Evolutionary conservation across 208 protist species (phyloP), one percentile per base, ranked within the genome.

Genomic region (Leishmania amazonensis): DNA sequence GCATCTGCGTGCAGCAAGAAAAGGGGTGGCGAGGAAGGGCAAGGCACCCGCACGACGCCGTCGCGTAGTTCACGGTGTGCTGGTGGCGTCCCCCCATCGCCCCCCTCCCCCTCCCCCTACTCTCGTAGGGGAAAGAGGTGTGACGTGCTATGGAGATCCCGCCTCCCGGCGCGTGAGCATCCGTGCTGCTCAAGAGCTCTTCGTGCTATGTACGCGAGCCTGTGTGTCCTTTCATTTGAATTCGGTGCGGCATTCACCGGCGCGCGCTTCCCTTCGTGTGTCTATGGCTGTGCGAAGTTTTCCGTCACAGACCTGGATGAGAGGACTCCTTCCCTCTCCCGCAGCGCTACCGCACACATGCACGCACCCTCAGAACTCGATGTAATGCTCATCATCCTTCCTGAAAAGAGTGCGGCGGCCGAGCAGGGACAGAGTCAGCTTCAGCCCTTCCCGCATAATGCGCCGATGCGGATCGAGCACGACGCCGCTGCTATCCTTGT

Each of bases 381-480:
- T 81, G 81, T 93, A 95, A 57, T 90, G 89, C 80, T 94, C 91
- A 19, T 85, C 83, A 45, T 83, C 85, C 31, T 80, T 71, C 40
- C 88, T 81, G 83, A 96, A 94, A 0, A 91, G 91, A 65, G 88
- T 86, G 4, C 87, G 87, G 21, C 94, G 89, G 21, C 92, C 94
- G 2, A 97, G 86, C 76, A 97, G 70, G 3, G 80, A 83, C 73
- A 97, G 83, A 60, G 90, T 83, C 38, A 91, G 80, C 54, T 79
- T 77, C 62, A 96, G 90, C 38, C 92, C 94, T 62, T 91, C 88
- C 35, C 84, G 88, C 75, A 93, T 82, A 17, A 92, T 88, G 35
- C 86, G 81, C 2, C 81, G 68, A 62, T 90, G 85, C n/a, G 85
- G 81, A 47, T 93, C 85, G 19, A 82, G 72, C 74, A 72, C 57